phyloP scores from a whole-genome alignment of 2,329 filamentous ascomycete genomes.

The Hypoxylon sp. region DNA sequence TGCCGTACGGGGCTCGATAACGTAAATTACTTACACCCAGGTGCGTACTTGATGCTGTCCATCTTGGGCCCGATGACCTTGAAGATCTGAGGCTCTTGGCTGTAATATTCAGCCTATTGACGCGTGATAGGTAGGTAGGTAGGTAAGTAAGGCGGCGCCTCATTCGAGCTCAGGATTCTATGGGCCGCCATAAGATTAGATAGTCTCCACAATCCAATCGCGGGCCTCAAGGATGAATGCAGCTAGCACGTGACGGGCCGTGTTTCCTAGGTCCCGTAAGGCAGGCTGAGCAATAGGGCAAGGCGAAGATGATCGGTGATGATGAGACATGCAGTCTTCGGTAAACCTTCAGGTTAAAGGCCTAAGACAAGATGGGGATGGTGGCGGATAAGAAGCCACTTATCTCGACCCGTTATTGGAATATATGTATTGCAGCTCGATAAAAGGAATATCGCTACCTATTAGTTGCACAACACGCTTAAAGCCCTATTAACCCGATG shows the following conservation, averaged over 20 bases:
- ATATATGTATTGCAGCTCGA: not conserved
- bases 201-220: not conserved
- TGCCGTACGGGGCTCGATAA: constrained; percentile 9
- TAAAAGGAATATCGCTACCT: not conserved
- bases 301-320: constrained; percentile 21
- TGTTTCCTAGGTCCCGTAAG: constrained; percentile 5
- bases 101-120: constrained; percentile 15
- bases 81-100: constrained; percentile 30
- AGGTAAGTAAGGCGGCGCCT: not conserved
- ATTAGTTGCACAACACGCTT: not conserved
- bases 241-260: not conserved
- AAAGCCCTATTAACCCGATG: no score
- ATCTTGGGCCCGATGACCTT: constrained; percentile 2
- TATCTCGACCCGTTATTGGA: not conserved
- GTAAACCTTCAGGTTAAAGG: not conserved
- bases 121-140: constrained; percentile 5
- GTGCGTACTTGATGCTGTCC: constrained; percentile 12
- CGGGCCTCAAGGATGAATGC: not conserved
- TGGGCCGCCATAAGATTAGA: not conserved
- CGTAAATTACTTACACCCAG: constrained; percentile 15
- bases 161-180: not conserved
- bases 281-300: constrained; percentile 28
- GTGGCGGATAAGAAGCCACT: not conserved
- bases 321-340: constrained; percentile 13
- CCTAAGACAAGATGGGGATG: not conserved